Base-by-base conservation (phyloP, 352 stramenopile species). In the Phytophthora syringae region DNA sequence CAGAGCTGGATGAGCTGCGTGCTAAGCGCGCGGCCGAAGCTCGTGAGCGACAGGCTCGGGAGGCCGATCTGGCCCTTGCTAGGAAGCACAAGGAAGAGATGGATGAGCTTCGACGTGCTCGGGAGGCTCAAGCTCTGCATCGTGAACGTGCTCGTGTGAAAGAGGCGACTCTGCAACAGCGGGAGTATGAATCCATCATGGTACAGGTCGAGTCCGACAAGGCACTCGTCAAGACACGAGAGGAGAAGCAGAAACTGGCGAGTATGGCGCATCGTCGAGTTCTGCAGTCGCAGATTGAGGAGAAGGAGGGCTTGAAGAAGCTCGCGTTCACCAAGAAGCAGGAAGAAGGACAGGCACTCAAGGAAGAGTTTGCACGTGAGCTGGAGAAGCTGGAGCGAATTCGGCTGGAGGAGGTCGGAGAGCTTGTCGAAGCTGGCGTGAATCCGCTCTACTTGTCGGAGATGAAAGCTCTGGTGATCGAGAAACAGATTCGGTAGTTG, bases 391-490 rank as follows among this genome's bases (percentile, higher is more conserved):
- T 98, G 43, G 90, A 97, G 60, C 77, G 69, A 18, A 93, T 98
- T 62, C 82, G 93, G 16, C 75, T 97, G 48, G 86, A 96, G 67
- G 92, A 98, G 67, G 87, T 98, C 7, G 58, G 82, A 0, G 87
- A 97, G 47, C 83, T 98, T 28, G 86, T 92, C 44, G 60, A 84
- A 52, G 86, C 91, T 43, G 93, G 93, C 25, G 89, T 97, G 60
- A 96, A 97, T 58, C 87, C 93, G 25, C 72, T 90, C 18, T 98
- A 98, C 65, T 79, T 97, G 30, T 86, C 82, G 9, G 94, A 98
- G 77, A 97, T 98, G 83, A 93, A 92, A 49, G 88, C 79, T 7
- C 70, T 97, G 42, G 92, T 98, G 77, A 97, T 98, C 54, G 79
- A 85, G 30, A 96, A 92, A 24, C 69, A 71, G 43, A 71, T 71